A percentile compares a stretch with the other conserved stretches of the same genome.
phyloP scores from a whole-genome alignment of 306 rosid species.

The Malus sieversii region DNA sequence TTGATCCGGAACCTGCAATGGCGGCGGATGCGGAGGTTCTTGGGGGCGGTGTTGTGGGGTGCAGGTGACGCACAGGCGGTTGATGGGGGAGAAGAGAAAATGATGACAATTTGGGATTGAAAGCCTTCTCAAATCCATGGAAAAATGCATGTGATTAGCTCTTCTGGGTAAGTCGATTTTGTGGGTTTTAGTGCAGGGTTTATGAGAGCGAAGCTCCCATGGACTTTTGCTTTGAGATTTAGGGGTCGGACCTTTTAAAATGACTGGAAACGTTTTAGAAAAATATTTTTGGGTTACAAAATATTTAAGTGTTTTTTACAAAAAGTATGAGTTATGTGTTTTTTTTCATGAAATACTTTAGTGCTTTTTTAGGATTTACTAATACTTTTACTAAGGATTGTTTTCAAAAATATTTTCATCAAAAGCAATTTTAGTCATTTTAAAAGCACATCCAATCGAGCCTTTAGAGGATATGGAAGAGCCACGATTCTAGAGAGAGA shows the following conservation, averaged over 20 bases:
- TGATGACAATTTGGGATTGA: not conserved
- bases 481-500: not conserved
- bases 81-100: not conserved
- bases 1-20: not conserved
- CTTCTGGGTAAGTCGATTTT: not conserved
- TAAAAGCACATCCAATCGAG: no score
- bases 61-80: not conserved
- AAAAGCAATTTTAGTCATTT: no score
- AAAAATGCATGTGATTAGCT: not conserved
- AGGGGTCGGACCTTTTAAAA: no score
- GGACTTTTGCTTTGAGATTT: not conserved
- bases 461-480: not conserved
- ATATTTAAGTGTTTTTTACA: no score
- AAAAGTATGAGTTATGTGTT: no score
- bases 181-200: not conserved
- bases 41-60: not conserved
- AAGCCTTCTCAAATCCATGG: not conserved
- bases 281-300: no score
- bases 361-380: no score
- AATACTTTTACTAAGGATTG: no score
- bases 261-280: no score
- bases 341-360: no score
- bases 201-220: not conserved
- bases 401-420: no score
- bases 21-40: not conserved